Conservation (phyloP, 176 grass and related monocot genomes). For the Bothriochloa decipiens region DNA sequence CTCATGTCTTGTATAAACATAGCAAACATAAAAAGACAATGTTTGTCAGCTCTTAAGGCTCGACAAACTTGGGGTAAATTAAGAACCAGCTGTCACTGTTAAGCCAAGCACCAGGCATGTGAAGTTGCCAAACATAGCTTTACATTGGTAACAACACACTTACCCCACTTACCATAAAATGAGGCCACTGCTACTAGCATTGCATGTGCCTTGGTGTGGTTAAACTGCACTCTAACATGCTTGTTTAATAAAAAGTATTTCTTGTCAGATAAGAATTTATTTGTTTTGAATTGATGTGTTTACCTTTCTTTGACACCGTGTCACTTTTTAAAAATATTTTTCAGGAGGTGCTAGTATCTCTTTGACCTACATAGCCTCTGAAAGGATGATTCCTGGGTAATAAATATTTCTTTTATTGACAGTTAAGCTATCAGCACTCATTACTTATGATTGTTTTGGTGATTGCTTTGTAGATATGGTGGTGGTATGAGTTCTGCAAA, state of each 20-base stretch:
- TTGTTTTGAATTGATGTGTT: background rate
- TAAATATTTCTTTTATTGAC: slow-evolving; percentile 42
- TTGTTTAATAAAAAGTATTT: slow-evolving; percentile 5
- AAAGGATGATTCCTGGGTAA: slow-evolving; percentile 92
- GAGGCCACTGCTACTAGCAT: background rate
- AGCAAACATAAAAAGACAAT: background rate
- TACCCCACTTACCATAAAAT: background rate
- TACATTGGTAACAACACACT: background rate
- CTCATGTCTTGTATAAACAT: no score
- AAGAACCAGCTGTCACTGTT: background rate
- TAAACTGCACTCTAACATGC: background rate
- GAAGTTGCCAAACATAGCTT: background rate
- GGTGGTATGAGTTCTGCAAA: slow-evolving; percentile 98
- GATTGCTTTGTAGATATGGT: slow-evolving; percentile 67
- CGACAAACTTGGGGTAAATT: background rate
- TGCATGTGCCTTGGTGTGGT: background rate
- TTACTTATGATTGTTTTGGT: slow-evolving; percentile 31
- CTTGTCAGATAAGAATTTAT: background rate
- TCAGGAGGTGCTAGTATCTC: slow-evolving; percentile 88
- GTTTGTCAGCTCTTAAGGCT: background rate
- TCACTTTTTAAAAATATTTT: slow-evolving; percentile 35
- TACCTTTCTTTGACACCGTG: background rate
- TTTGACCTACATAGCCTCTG: slow-evolving; percentile 90
- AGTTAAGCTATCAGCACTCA: background rate
- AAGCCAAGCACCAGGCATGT: background rate